phyloP scores from a whole-genome alignment of 1,139 yeast species.

The Hansenula sp. region DNA sequence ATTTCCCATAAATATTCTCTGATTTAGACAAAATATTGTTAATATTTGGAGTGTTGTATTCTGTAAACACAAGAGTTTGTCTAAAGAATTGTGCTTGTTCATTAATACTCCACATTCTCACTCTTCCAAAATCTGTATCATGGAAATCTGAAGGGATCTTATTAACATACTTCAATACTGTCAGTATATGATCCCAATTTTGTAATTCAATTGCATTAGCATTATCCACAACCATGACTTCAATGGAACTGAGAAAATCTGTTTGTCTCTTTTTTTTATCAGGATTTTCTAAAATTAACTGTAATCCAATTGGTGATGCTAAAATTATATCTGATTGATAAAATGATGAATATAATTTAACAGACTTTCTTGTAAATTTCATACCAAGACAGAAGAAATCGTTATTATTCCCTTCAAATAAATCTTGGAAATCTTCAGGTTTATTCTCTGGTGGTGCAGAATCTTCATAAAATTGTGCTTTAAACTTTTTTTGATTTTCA shows the following conservation, averaged over 20 bases:
- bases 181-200: slow-evolving; percentile 80
- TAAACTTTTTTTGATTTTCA: slow-evolving; percentile 77
- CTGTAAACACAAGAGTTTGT: slow-evolving; percentile 74
- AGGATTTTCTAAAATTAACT: slow-evolving; percentile 59
- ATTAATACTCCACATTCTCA: slow-evolving; percentile 89
- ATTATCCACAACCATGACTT: slow-evolving; percentile 72
- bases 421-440: slow-evolving; percentile 77
- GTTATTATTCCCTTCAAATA: slow-evolving; percentile 85
- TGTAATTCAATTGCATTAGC: slow-evolving; percentile 89
- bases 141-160: slow-evolving; percentile 68
- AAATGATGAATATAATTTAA: slow-evolving; percentile 80
- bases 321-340: slow-evolving; percentile 81
- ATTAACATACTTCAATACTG: slow-evolving; percentile 68
- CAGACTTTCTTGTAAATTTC: slow-evolving; percentile 82
- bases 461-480: slow-evolving; percentile 58
- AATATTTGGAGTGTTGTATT: slow-evolving; percentile 75
- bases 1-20: slow-evolving; percentile 60
- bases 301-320: slow-evolving; percentile 90
- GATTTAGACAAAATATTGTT: slow-evolving; percentile 61
- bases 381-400: slow-evolving; percentile 89
- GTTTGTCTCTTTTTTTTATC: slow-evolving; percentile 50
- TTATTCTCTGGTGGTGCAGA: slow-evolving; percentile 49
- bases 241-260: slow-evolving; percentile 88
- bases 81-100: slow-evolving; percentile 73
- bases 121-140: slow-evolving; percentile 88